These are phyloP conservation scores for Tolypocladium nubicola DNA, from an alignment of 2,329 filamentous ascomycete species.

Conservation along the genomic window DNA sequence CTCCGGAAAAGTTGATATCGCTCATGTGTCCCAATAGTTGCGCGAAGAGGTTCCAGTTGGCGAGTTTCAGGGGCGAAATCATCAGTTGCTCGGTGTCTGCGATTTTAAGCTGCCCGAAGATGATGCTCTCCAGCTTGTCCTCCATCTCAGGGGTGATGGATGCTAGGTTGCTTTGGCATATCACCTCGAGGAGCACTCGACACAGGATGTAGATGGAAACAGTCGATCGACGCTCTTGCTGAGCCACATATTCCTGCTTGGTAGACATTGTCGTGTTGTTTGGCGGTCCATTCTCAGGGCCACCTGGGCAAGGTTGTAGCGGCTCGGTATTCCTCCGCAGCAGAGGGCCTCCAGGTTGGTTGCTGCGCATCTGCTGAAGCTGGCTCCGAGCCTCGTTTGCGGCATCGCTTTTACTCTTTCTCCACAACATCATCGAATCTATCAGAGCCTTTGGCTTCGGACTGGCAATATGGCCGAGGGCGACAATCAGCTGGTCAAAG, in stretches of 20 bases:
- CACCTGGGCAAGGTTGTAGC: constrained; percentile 30
- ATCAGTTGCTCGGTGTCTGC: constrained; percentile 74
- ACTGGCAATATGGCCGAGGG: constrained; percentile 86
- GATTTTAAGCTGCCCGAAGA: constrained; percentile 88
- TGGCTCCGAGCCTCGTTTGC: constrained; percentile 58
- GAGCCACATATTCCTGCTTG: constrained; percentile 61
- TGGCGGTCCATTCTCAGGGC: constrained; percentile 17
- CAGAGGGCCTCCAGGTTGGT: constrained; percentile 36
- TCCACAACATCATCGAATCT: constrained; percentile 96
- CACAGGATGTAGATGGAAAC: constrained; percentile 96
- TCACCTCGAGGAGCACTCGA: constrained; percentile 85
- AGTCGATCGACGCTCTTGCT: constrained; percentile 81
- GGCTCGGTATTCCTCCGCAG: constrained; percentile 69
- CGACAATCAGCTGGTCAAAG: constrained; percentile 90
- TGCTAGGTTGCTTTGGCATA: constrained; percentile 74
- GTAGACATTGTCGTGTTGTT: constrained; percentile 30
- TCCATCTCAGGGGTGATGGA: constrained; percentile 87
- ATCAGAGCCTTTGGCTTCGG: constrained; percentile 92
- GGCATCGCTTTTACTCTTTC: constrained; percentile 88
- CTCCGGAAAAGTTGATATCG: constrained; percentile 76
- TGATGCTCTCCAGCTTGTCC: constrained; percentile 86
- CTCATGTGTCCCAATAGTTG: constrained; percentile 95
- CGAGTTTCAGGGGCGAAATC: constrained; percentile 71
- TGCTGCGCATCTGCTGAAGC: constrained; percentile 40
- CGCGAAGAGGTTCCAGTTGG: constrained; percentile 93